phyloP scores from a whole-genome alignment of 768 basidiomycete genomes.

The Rhodotorula paludigena region DNA sequence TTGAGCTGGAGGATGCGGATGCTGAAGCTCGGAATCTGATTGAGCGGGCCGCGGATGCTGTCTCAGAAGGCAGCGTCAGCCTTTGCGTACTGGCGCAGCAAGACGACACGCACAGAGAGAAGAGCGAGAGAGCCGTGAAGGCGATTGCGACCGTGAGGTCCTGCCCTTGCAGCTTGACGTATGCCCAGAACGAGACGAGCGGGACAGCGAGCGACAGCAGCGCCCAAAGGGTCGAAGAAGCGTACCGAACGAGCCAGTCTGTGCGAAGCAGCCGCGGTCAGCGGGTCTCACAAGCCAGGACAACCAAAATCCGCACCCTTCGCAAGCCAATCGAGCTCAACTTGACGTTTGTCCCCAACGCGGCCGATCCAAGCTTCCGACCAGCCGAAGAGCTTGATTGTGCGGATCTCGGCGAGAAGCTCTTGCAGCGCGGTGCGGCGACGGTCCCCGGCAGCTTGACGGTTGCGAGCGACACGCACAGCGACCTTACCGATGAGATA shows the following conservation, averaged over 20 bases:
- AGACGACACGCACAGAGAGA: constrained; percentile 58
- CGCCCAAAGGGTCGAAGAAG: constrained; percentile 18
- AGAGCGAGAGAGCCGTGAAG: constrained; percentile 81
- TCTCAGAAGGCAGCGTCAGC: not conserved
- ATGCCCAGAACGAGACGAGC: constrained; percentile 21
- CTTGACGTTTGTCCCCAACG: not conserved
- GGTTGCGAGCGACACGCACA: not conserved
- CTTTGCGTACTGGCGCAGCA: not conserved
- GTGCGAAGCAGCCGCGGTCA: not conserved
- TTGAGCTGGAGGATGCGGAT: constrained; percentile 67
- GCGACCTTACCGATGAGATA: constrained; percentile 18
- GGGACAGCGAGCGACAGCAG: constrained; percentile 16
- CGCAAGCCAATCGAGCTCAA: constrained; percentile 18
- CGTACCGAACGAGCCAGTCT: constrained; percentile 7
- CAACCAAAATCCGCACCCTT: not conserved
- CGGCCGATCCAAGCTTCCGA: constrained; percentile 15
- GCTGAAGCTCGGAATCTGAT: constrained; percentile 72
- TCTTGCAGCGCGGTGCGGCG: constrained; percentile 33
- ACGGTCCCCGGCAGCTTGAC: constrained; percentile 14
- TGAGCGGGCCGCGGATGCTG: constrained; percentile 56
- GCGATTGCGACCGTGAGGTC: constrained; percentile 72
- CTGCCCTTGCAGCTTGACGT: constrained; percentile 55
- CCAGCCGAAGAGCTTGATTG: constrained; percentile 40
- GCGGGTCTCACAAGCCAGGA: no score
- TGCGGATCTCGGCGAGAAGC: constrained; percentile 25